A percentile compares a stretch with the other conserved stretches of the same genome.
Evolutionary conservation across 2,329 filamentous ascomycete genomes (phyloP).

Genomic region (Anthostomella pinea): DNA sequence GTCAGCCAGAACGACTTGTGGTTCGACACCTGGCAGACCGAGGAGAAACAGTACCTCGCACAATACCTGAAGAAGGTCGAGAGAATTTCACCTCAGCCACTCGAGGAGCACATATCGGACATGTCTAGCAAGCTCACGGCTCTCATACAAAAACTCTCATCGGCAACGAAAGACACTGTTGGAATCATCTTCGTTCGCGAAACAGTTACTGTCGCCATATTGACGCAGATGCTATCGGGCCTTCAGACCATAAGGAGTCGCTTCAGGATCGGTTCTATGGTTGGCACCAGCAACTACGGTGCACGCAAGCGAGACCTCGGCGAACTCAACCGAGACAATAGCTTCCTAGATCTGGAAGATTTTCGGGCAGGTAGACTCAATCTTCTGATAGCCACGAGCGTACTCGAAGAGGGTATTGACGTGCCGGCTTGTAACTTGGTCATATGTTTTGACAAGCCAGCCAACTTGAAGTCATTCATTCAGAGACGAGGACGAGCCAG

Average conservation of each 20-base stretch:
- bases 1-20: conserved; percentile 23
- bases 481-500: conserved; percentile 55
- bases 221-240: conserved; percentile 54
- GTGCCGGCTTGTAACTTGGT: conserved; percentile 63
- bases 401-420: conserved; percentile 67
- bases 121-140: conserved; percentile 57
- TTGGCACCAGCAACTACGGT: conserved; percentile 47
- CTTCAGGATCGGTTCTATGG: conserved; percentile 53
- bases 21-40: conserved; percentile 41
- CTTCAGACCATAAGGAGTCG: conserved; percentile 46
- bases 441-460: conserved; percentile 52
- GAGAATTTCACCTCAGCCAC: conserved; percentile 12
- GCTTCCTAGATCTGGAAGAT: conserved; percentile 39
- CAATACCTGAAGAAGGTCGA: conserved; percentile 41
- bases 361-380: conserved; percentile 56
- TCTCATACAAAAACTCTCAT: conserved; percentile 52
- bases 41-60: conserved; percentile 56
- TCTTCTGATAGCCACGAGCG: conserved; percentile 60
- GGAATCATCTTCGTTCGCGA: conserved; percentile 69
- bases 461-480: conserved; percentile 55
- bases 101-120: conserved; percentile 19
- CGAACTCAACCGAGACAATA: conserved; percentile 26
- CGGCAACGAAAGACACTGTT: conserved; percentile 40
- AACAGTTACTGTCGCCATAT: conserved; percentile 56
- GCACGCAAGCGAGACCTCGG: conserved; percentile 39